These are phyloP conservation scores for Colletotrichum sp. DNA, from an alignment of 2,329 filamentous ascomycete species.

Conservation along the genomic window DNA sequence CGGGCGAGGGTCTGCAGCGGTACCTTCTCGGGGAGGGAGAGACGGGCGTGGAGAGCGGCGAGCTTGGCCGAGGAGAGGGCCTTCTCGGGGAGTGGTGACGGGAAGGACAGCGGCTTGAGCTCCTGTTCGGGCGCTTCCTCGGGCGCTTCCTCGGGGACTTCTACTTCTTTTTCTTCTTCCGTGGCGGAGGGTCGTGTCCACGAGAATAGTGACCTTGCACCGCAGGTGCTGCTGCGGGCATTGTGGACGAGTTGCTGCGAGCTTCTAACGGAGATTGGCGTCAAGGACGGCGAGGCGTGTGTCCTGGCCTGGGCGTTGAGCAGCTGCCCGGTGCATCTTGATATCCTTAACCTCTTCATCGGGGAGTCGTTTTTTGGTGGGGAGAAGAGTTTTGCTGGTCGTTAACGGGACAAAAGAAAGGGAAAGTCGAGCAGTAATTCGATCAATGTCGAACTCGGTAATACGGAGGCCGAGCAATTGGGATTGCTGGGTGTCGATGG, in stretches of 20 bases:
- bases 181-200: background rate
- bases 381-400: background rate
- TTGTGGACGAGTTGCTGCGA: conserved; percentile 3
- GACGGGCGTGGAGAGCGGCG: conserved; percentile 87
- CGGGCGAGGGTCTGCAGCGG: conserved; percentile 87
- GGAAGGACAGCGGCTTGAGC: conserved; percentile 47
- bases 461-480: conserved; percentile 32
- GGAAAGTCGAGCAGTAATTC: background rate
- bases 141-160: conserved; percentile 30
- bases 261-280: conserved; percentile 19
- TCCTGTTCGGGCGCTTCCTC: conserved; percentile 33
- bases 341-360: conserved; percentile 49
- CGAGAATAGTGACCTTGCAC: conserved; percentile 7
- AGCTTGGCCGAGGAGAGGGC: conserved; percentile 84
- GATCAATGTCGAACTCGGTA: conserved; percentile 10
- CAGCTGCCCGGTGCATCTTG: conserved; percentile 46
- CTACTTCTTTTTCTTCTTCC: background rate
- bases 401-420: background rate
- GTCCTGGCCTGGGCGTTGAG: conserved; percentile 35
- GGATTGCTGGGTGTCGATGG: conserved; percentile 31
- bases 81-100: conserved; percentile 73
- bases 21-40: conserved; percentile 80
- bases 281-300: conserved; percentile 14
- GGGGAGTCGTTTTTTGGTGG: background rate
- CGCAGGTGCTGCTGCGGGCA: background rate